Percentiles rank a stretch among this genome's conserved stretches.
Evolutionary conservation across 306 rosid genomes (phyloP).

Genomic region (Lathyrus sativus): DNA sequence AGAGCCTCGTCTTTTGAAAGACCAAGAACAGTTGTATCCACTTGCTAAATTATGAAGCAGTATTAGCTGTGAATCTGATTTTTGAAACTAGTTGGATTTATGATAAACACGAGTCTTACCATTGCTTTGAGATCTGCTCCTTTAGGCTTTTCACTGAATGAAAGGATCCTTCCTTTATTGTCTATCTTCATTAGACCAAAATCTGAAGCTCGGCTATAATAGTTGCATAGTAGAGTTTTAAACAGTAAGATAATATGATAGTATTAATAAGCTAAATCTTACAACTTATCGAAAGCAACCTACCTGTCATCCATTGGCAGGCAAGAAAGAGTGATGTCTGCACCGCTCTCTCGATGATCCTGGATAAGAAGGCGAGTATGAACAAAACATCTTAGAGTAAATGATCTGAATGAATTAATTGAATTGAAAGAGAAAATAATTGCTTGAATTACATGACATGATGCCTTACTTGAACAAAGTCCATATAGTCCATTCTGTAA

Average conservation of each 20-base stretch:
- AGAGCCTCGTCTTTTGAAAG: slow-evolving; percentile 76
- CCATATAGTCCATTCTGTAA: slow-evolving; percentile 93
- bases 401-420: slow-evolving; percentile 15
- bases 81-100: slow-evolving; percentile 13
- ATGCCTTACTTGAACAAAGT: slow-evolving; percentile 75
- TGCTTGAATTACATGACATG: slow-evolving; percentile 11
- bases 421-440: slow-evolving; percentile 18
- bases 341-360: slow-evolving; percentile 88
- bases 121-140: slow-evolving; percentile 76
- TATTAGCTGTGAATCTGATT: slow-evolving; percentile 39
- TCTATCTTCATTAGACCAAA: slow-evolving; percentile 99
- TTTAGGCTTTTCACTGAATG: slow-evolving; percentile 89
- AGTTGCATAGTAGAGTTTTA: slow-evolving; percentile 37
- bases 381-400: slow-evolving; percentile 17
- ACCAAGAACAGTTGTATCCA: slow-evolving; percentile 91
- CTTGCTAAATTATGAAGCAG: slow-evolving; percentile 53
- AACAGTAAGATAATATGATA: slow-evolving; percentile 17
- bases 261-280: neutral
- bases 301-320: slow-evolving; percentile 94
- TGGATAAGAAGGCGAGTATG: slow-evolving; percentile 45
- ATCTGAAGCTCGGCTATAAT: slow-evolving; percentile 92
- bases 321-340: slow-evolving; percentile 87
- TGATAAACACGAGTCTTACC: slow-evolving; percentile 55
- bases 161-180: slow-evolving; percentile 60
- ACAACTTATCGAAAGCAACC: slow-evolving; percentile 3